Percentiles rank a stretch among this genome's conserved stretches.
Conservation (phyloP, 148 eudicot genomes). For the Fagopyrum esculentum region DNA sequence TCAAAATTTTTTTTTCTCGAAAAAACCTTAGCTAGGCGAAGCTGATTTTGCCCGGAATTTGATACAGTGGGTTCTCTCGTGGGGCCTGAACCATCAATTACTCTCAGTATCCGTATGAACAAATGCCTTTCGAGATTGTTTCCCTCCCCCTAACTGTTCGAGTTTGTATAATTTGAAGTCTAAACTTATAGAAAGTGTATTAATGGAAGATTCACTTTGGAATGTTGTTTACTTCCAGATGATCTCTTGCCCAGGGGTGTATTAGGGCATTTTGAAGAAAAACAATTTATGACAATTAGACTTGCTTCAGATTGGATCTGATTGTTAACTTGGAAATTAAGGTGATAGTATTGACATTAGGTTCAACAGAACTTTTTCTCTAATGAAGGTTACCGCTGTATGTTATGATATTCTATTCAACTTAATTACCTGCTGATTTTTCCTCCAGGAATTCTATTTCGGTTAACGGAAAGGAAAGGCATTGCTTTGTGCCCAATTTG, state of each 20-base stretch:
- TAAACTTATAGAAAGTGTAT: not conserved
- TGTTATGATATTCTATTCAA: not conserved
- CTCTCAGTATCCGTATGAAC: no score
- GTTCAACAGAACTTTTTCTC: not conserved
- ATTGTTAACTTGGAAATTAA: not conserved
- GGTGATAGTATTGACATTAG: not conserved
- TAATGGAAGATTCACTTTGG: not conserved
- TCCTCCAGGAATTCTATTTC: not conserved
- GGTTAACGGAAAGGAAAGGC: not conserved
- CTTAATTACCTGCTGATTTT: not conserved
- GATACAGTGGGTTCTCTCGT: not conserved
- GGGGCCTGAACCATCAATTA: not conserved
- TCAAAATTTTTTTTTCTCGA: not conserved
- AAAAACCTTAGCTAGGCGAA: not conserved
- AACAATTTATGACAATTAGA: not conserved
- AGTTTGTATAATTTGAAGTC: not conserved
- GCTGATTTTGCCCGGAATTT: constrained; percentile 1
- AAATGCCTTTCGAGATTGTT: not conserved
- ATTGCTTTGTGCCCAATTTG: not conserved
- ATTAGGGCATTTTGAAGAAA: not conserved
- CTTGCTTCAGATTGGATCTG: not conserved
- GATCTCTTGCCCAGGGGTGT: not conserved
- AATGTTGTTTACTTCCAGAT: not conserved
- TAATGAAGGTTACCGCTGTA: not conserved
- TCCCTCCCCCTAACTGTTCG: not conserved